A percentile compares a stretch with the other conserved stretches of the same genome.
phyloP scores from a whole-genome alignment of 495 filamentous ascomycete genomes.

The Neurospora cerealis region DNA sequence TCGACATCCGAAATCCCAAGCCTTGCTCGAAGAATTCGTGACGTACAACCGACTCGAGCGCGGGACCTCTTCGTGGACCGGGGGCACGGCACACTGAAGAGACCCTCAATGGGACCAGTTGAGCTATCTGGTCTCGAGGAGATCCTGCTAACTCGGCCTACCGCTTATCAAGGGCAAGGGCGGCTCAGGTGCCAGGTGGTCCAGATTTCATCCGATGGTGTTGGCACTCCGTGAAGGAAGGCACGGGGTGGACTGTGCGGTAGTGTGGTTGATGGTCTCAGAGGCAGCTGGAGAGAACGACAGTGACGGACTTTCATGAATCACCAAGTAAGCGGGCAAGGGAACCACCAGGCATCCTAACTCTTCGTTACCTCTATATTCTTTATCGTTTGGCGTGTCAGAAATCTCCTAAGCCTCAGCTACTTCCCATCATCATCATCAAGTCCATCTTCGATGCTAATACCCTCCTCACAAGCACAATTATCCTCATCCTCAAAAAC shows the following conservation, averaged over 20 bases:
- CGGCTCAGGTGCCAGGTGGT: not conserved
- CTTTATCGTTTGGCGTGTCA: rapidly evolving
- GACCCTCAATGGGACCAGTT: not conserved
- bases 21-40: not conserved
- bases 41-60: not conserved
- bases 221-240: not conserved
- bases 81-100: not conserved
- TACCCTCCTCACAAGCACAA: not conserved
- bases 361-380: not conserved
- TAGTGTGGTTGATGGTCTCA: not conserved
- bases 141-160: not conserved
- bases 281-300: not conserved
- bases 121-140: not conserved
- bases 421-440: not conserved
- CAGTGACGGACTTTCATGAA: not conserved
- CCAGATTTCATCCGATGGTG: not conserved
- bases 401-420: not conserved
- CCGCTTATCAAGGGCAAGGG: not conserved
- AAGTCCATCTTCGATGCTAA: rapidly evolving
- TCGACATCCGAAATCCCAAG: not conserved
- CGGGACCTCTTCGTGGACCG: not conserved
- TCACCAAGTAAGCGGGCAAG: not conserved
- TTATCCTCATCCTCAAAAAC: not conserved
- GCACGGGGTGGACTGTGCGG: not conserved
- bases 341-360: not conserved